Percentiles rank a stretch among this genome's conserved stretches.
These are phyloP conservation scores for Yamadazyma endophytica DNA, from an alignment of 805 yeast genomes.

Conservation along the genomic window DNA sequence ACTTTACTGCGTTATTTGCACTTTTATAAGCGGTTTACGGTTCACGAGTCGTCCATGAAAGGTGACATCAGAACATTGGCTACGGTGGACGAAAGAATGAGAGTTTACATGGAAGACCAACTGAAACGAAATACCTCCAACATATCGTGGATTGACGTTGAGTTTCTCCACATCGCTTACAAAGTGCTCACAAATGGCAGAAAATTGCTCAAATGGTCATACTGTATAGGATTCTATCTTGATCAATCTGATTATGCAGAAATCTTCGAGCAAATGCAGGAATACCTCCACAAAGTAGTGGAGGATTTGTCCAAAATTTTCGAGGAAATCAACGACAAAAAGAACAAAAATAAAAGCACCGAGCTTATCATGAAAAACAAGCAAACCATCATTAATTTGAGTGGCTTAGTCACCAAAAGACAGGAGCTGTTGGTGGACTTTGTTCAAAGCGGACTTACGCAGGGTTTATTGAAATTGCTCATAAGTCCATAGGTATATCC, in stretches of 20 bases:
- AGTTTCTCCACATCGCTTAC: conserved; percentile 73
- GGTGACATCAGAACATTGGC: conserved; percentile 63
- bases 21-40: conserved; percentile 67
- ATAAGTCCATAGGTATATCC: no score
- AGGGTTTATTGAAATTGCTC: conserved; percentile 25
- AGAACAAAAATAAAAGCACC: conserved; percentile 20
- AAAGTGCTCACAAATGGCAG: conserved; percentile 63
- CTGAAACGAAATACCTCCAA: conserved; percentile 18
- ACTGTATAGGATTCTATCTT: conserved; percentile 72
- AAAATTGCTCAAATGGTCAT: conserved; percentile 84
- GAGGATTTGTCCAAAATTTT: conserved; percentile 66
- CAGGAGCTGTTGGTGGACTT: conserved; percentile 39
- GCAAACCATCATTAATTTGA: conserved; percentile 37
- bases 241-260: conserved; percentile 49
- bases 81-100: conserved; percentile 62
- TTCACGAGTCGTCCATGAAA: conserved; percentile 72
- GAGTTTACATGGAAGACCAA: conserved; percentile 52
- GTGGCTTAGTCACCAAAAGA: conserved; percentile 39
- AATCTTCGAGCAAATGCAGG: conserved; percentile 70
- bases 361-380: conserved; percentile 32
- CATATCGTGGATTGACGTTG: conserved; percentile 81
- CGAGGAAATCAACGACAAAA: conserved; percentile 33
- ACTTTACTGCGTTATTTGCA: conserved; percentile 66
- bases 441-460: conserved; percentile 39
- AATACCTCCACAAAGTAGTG: conserved; percentile 56